A percentile compares a stretch with the other conserved stretches of the same genome.
Evolutionary conservation across 2,329 filamentous ascomycete species (phyloP).

Genomic region (Stachybotrys echinatus): DNA sequence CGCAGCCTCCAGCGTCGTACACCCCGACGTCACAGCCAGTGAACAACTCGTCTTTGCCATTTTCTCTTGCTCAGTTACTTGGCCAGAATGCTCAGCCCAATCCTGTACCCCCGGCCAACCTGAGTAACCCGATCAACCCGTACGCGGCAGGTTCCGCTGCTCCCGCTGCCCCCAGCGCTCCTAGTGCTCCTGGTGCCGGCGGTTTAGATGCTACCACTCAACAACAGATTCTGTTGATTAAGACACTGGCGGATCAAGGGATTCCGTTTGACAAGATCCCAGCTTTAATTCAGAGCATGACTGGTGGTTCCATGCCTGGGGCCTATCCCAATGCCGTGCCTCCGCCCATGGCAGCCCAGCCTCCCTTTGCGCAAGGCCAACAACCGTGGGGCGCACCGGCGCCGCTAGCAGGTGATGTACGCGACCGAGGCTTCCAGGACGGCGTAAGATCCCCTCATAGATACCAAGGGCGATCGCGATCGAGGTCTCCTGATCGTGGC

Average conservation of each 20-base stretch:
- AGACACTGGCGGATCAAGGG: conserved; percentile 69
- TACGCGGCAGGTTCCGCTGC: conserved; percentile 25
- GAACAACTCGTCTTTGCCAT: conserved; percentile 48
- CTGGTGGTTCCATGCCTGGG: conserved; percentile 27
- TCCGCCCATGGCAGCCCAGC: conserved; percentile 35
- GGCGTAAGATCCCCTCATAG: conserved; percentile 58
- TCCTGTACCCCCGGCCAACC: conserved; percentile 16
- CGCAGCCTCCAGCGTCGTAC: conserved; percentile 24
- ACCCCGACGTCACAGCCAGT: conserved; percentile 50
- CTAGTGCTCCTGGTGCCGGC: conserved; percentile 17
- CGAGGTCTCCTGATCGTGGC: conserved; percentile 71
- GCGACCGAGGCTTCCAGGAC: conserved; percentile 53
- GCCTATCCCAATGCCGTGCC: conserved; percentile 29
- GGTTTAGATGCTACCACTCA: conserved; percentile 53
- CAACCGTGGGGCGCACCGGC: conserved; percentile 24
- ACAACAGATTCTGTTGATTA: conserved; percentile 69
- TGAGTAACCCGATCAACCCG: conserved; percentile 21
- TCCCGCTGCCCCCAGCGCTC: conserved; percentile 16
- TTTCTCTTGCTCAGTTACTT: conserved; percentile 27
- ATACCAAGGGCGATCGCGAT: conserved; percentile 62
- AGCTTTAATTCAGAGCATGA: conserved; percentile 48
- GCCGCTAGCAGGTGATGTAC: conserved; percentile 36
- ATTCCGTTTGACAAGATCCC: conserved; percentile 74
- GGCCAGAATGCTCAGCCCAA: conserved; percentile 26
- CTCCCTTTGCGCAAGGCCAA: conserved; percentile 31